Conservation (phyloP, 345 rosid species). For the Limnanthes douglasii region DNA sequence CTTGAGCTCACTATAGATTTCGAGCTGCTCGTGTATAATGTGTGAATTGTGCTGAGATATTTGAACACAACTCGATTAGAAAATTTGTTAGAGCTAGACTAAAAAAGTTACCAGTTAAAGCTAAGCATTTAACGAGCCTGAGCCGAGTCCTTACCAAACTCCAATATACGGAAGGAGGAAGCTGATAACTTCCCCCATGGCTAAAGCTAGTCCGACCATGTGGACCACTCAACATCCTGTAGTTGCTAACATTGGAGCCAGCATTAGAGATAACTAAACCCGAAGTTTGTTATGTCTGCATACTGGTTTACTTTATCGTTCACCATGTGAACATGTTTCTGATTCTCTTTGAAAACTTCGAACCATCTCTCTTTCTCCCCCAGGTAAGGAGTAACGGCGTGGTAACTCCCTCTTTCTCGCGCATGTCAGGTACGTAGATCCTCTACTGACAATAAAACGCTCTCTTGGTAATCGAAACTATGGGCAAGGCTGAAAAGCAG, state of each 20-base stretch:
- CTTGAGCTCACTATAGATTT: too few species aligned
- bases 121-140: too few species aligned
- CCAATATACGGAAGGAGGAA: conserved; percentile 22
- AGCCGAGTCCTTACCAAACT: too few species aligned
- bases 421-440: conserved; percentile 25
- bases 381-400: conserved; percentile 15
- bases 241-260: conserved; percentile 23
- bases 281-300: conserved; percentile 27
- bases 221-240: conserved; percentile 15
- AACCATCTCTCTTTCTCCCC: conserved; percentile 22
- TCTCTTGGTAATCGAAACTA: conserved; percentile 22
- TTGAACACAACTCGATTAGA: too few species aligned
- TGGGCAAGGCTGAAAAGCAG: conserved; percentile 11
- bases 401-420: conserved; percentile 35
- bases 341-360: conserved; percentile 29
- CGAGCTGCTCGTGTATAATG: too few species aligned
- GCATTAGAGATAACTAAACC: conserved; percentile 16
- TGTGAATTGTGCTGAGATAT: too few species aligned
- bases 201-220: conserved; percentile 8
- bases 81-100: too few species aligned
- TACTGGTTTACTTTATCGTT: conserved; percentile 20
- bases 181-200: conserved; percentile 9
- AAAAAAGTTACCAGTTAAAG: too few species aligned
- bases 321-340: conserved; percentile 19
- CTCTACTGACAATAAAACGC: conserved; percentile 22